These are phyloP conservation scores for Helichrysum umbraculigerum DNA, from an alignment of 129 eudicot genomes.

Conservation along the genomic window DNA sequence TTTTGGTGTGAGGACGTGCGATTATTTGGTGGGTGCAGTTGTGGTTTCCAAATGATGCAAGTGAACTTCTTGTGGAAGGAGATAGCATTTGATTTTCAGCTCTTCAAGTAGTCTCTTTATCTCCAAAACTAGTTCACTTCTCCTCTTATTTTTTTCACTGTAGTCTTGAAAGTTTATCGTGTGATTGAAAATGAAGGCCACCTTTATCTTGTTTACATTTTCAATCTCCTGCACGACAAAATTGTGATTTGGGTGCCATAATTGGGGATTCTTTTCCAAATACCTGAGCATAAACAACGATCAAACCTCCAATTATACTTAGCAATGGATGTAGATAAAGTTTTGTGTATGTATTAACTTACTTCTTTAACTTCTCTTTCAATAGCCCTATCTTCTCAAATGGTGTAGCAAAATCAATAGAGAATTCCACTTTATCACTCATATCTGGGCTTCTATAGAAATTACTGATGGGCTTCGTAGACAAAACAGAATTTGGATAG, in stretches of 20 bases:
- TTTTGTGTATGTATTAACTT: conserved; percentile 37
- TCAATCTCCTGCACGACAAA: conserved; percentile 83
- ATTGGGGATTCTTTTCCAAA: conserved; percentile 63
- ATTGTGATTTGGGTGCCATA: conserved; percentile 87
- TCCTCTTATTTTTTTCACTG: conserved; percentile 58
- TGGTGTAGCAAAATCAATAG: conserved; percentile 76
- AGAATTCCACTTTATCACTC: conserved; percentile 73
- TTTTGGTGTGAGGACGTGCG: conserved; percentile 1
- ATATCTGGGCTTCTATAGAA: conserved; percentile 92
- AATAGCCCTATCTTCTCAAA: conserved; percentile 63
- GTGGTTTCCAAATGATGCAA: conserved; percentile 37
- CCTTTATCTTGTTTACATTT: conserved; percentile 78
- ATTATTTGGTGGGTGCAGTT: conserved; percentile 34
- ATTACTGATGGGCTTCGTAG: conserved; percentile 86
- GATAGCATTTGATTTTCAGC: conserved; percentile 64
- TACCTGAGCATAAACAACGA: conserved; percentile 47
- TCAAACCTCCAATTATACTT: not conserved
- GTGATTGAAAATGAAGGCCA: conserved; percentile 72
- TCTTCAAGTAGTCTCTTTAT: conserved; percentile 81
- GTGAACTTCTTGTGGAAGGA: conserved; percentile 81
- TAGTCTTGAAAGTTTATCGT: conserved; percentile 88
- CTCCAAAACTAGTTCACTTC: conserved; percentile 66
- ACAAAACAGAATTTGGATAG: conserved; percentile 79
- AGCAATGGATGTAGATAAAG: not conserved
- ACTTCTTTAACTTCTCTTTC: conserved; percentile 68